These are phyloP conservation scores for Russula ochroleuca DNA, from an alignment of 768 basidiomycete species.

Conservation along the genomic window DNA sequence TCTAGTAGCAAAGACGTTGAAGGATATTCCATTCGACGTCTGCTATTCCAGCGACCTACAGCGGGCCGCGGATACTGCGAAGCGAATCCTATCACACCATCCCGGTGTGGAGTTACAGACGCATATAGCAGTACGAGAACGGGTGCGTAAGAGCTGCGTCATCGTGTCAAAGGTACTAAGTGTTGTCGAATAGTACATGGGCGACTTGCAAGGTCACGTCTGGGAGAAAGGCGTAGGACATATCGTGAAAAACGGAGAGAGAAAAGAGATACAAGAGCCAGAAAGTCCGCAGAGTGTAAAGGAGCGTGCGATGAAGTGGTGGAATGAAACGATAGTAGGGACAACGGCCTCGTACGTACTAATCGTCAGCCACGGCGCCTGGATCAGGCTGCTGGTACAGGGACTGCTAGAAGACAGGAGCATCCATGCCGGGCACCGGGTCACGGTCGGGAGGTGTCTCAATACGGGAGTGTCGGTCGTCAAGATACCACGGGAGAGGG, in stretches of 20 bases:
- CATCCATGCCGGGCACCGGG: constrained; percentile 36
- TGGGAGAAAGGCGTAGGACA: not conserved
- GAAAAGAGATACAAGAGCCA: constrained; percentile 25
- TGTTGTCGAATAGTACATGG: constrained; percentile 46
- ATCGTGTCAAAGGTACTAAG: not conserved
- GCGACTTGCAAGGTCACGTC: constrained; percentile 52
- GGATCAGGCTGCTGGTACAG: constrained; percentile 52
- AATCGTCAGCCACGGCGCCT: constrained; percentile 63
- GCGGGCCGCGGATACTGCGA: constrained; percentile 70
- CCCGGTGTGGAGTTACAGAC: constrained; percentile 42
- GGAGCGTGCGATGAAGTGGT: constrained; percentile 57
- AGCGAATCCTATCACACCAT: constrained; percentile 55
- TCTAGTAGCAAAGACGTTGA: constrained; percentile 51
- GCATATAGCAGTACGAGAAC: constrained; percentile 54
- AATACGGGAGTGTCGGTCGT: constrained; percentile 59
- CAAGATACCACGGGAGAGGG: constrained; percentile 42
- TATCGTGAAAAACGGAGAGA: not conserved
- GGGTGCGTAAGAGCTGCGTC: constrained; percentile 43
- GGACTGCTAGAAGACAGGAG: constrained; percentile 43
- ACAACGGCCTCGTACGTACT: constrained; percentile 37
- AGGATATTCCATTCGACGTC: constrained; percentile 48
- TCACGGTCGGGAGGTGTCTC: constrained; percentile 37
- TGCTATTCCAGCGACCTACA: constrained; percentile 71
- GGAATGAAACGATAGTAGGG: constrained; percentile 44
- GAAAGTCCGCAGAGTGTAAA: constrained; percentile 15